phyloP scores from a whole-genome alignment of 2,329 filamentous ascomycete species.

The Neonectria hederae region DNA sequence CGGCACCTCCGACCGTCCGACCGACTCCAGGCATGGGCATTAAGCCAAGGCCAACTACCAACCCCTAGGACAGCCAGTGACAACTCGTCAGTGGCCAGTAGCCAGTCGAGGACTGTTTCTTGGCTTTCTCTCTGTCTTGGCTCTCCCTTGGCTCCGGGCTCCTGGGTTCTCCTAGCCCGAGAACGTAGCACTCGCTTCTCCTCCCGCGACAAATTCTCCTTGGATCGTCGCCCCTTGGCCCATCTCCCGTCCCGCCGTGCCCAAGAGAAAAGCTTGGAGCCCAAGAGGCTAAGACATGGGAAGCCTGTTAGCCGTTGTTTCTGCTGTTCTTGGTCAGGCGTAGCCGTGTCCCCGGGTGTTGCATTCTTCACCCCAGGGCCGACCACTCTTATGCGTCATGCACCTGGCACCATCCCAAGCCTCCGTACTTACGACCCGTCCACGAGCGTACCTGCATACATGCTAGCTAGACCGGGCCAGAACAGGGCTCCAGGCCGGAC shows the following conservation, averaged over 20 bases:
- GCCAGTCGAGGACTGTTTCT: neutral
- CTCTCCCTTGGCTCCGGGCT: neutral
- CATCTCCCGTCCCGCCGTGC: neutral
- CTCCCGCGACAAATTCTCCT: neutral
- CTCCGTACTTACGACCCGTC: slow-evolving; percentile 5
- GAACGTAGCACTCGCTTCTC: neutral
- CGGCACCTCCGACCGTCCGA: neutral
- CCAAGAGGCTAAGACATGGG: neutral
- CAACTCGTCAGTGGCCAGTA: neutral
- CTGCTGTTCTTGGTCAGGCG: neutral
- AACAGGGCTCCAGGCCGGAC: neutral
- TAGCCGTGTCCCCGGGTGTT: neutral
- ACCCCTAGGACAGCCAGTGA: neutral
- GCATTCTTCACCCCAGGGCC: neutral
- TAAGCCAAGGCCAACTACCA: neutral
- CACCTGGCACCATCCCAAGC: neutral
- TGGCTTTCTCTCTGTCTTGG: neutral
- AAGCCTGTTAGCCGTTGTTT: neutral
- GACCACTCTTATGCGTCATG: neutral
- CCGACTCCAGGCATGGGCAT: neutral
- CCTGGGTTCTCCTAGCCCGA: neutral
- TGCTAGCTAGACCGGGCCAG: neutral
- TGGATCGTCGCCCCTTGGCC: neutral
- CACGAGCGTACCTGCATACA: slow-evolving; percentile 15
- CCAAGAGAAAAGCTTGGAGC: neutral